These are phyloP conservation scores for Rhynchospora pubera DNA, from an alignment of 176 grass and related monocot genomes.

Conservation along the genomic window DNA sequence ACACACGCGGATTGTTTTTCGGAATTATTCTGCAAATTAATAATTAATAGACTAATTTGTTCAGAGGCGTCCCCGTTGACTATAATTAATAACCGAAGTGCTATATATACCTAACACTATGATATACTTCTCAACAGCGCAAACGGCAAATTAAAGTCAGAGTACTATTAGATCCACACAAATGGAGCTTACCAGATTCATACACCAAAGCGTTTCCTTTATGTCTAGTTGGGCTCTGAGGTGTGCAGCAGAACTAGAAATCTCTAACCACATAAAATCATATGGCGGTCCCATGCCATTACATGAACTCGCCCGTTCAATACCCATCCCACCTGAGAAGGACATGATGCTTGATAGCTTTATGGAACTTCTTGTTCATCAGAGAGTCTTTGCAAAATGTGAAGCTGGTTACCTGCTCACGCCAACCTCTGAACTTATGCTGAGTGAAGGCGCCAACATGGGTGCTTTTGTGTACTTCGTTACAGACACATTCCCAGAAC, in stretches of 20 bases:
- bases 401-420: neutral
- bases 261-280: neutral
- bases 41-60: too few species aligned
- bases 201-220: neutral
- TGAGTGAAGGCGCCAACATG: neutral
- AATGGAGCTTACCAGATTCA: neutral
- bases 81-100: too few species aligned
- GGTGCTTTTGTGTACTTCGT: neutral
- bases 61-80: too few species aligned
- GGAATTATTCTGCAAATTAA: too few species aligned
- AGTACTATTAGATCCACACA: too few species aligned
- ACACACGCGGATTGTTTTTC: too few species aligned
- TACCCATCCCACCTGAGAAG: constrained; percentile 16
- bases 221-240: neutral
- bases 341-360: neutral
- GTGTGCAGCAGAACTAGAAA: neutral
- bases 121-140: too few species aligned
- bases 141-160: too few species aligned
- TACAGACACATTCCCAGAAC: neutral
- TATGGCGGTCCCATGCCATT: constrained; percentile 21
- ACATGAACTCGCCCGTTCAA: neutral
- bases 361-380: neutral
- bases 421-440: neutral
- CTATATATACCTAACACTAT: too few species aligned
- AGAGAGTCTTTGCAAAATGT: neutral